Base-by-base conservation (phyloP, 2,329 filamentous ascomycete species). In the Chlorencoelia australis region DNA sequence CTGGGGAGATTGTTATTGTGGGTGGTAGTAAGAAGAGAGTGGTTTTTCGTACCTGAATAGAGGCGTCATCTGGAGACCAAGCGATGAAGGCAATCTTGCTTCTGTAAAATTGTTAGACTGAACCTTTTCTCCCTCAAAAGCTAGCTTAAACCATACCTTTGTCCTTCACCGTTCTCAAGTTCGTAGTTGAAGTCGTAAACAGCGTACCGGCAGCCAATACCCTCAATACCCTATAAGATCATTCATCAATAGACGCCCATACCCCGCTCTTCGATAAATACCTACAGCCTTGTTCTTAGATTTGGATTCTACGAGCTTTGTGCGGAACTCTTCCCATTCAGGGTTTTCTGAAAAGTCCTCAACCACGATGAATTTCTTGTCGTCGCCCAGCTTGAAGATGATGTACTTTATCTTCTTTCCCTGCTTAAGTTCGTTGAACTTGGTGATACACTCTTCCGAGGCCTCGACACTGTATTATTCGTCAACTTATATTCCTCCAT, bases 131-230 rank as follows among this genome's bases (percentile, higher is more conserved):
- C 14, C n/a, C 7, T 20, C 17, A 21, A 13, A 20, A 33, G 46
- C 48, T 27, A 46, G 46, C 52, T 20, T 1, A 15, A 15, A 48
- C 56, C 59, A 43, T 72, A 79, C 75, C 81, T 75, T 57, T 69
- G 68, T 55, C 83, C 83, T 64, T 87, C 83, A 50, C 81, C 82
- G 40, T 69, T 72, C 41, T 73, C 71, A 45, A 83, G 69, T 49
- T 71, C 71, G 66, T 86, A 91, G 67, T 83, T 71, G 60, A 91
- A 81, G 64, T 91, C 84, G 64, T 84, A 91, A 57, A 91, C 76
- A 47, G 82, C 84, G 59, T 88, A 91, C 61, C 84, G 75, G 59
- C 80, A 83, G 47, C 82, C 82, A 65, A 76, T 76, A 62, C 68
- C 67, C 43, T 68, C 59, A 42, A 62, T 61, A 45, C 73, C 74